Conservation (phyloP, 305 asterid species). For the Solanum hybrid region DNA sequence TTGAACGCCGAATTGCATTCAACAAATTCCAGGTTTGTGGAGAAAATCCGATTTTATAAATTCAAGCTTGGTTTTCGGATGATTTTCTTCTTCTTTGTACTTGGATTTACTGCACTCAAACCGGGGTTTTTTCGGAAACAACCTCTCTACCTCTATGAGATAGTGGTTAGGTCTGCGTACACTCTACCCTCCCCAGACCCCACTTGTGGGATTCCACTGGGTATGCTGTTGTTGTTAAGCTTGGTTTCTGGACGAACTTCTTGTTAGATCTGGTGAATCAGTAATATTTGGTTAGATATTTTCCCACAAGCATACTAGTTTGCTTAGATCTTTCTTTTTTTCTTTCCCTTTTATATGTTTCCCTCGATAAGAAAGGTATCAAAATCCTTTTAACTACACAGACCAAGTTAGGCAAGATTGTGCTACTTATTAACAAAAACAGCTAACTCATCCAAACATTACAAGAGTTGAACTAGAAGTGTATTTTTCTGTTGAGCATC, state of each 20-base stretch:
- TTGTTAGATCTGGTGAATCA: background rate
- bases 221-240: background rate
- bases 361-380: background rate
- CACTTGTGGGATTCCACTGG: background rate
- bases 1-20: constrained; percentile 80
- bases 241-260: background rate
- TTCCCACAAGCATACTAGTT: background rate
- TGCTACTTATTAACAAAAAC: background rate
- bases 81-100: background rate
- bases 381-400: background rate
- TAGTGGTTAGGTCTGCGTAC: background rate
- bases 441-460: background rate
- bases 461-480: background rate
- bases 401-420: background rate
- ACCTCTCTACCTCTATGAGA: background rate
- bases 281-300: background rate
- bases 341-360: background rate
- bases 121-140: background rate
- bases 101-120: background rate
- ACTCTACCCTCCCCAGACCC: background rate
- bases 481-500: background rate
- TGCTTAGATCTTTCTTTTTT: background rate
- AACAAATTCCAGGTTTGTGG: constrained; percentile 72
- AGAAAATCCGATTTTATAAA: background rate
- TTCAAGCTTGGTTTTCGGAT: background rate